Percentiles rank a stretch among this genome's conserved stretches.
These are phyloP conservation scores for Aureococcus anophagefferens DNA, from an alignment of 108 stramenopile genomes.

Conservation along the genomic window DNA sequence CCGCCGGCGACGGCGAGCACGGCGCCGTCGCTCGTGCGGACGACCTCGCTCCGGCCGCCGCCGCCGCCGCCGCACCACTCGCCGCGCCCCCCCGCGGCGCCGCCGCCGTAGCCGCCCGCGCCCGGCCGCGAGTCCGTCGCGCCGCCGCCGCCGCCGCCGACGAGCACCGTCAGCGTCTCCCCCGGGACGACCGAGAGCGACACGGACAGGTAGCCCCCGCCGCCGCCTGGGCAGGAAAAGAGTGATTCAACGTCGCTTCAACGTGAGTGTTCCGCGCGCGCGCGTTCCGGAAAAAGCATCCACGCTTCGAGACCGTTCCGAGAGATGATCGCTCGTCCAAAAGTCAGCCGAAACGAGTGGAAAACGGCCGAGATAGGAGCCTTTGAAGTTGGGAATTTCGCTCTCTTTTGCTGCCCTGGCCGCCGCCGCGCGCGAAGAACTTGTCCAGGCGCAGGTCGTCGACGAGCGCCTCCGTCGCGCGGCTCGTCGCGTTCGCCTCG, in stretches of 20 bases:
- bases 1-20: background rate
- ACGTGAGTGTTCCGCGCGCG: no score
- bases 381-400: no score
- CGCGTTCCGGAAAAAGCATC: no score
- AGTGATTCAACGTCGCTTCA: no score
- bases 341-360: no score
- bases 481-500: background rate
- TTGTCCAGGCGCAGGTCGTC: background rate
- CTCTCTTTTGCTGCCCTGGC: no score
- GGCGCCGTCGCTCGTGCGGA: background rate
- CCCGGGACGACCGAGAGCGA: background rate
- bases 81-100: background rate
- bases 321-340: no score
- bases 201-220: background rate
- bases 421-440: background rate
- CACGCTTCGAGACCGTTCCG: no score
- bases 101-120: background rate
- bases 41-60: background rate
- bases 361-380: no score
- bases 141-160: background rate
- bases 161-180: background rate
- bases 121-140: background rate
- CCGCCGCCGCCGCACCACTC: slow-evolving; percentile 1
- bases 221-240: no score
- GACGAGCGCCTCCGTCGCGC: background rate